Conservation (phyloP, 2,329 filamentous ascomycete genomes). For the Verticillium tricorpus region DNA sequence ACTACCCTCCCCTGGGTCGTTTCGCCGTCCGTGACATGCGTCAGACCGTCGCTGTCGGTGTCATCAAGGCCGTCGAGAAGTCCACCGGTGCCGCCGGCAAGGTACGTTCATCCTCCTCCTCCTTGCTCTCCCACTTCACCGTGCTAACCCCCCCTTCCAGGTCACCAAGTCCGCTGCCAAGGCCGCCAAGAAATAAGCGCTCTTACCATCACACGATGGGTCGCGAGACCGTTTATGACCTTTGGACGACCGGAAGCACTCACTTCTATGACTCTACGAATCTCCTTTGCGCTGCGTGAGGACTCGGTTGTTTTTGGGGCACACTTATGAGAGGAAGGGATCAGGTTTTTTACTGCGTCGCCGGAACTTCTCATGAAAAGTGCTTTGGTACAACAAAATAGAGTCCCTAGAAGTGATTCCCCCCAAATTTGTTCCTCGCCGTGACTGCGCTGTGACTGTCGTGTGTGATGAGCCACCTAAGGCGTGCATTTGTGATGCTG, state of each 20-base stretch:
- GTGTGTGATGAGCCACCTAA: neutral
- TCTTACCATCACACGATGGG: constrained; percentile 7
- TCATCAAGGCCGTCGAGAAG: constrained; percentile 87
- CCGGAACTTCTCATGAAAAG: constrained; percentile 31
- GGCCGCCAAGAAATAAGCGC: constrained; percentile 67
- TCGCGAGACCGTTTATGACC: neutral
- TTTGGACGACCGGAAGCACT: constrained; percentile 15
- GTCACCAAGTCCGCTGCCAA: constrained; percentile 69
- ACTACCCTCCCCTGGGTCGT: constrained; percentile 98
- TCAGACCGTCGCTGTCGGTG: constrained; percentile 86
- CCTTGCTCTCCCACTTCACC: constrained; percentile 7
- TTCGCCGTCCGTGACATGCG: constrained; percentile 99
- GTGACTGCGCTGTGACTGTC: neutral
- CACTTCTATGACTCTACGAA: constrained; percentile 42
- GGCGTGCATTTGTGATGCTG: no score
- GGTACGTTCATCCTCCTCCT: constrained; percentile 33
- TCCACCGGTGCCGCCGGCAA: constrained; percentile 51
- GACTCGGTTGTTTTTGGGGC: constrained; percentile 35
- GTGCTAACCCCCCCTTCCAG: constrained; percentile 10
- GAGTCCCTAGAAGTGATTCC: constrained; percentile 31
- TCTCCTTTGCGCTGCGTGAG: constrained; percentile 39
- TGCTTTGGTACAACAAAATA: constrained; percentile 43
- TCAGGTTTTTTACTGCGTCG: constrained; percentile 27
- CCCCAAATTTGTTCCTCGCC: constrained; percentile 2
- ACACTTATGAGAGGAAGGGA: constrained; percentile 39